Percentiles rank a stretch among this genome's conserved stretches.
Conservation (phyloP, 2,329 filamentous ascomycete genomes). For the Diaporthe citriasiana region DNA sequence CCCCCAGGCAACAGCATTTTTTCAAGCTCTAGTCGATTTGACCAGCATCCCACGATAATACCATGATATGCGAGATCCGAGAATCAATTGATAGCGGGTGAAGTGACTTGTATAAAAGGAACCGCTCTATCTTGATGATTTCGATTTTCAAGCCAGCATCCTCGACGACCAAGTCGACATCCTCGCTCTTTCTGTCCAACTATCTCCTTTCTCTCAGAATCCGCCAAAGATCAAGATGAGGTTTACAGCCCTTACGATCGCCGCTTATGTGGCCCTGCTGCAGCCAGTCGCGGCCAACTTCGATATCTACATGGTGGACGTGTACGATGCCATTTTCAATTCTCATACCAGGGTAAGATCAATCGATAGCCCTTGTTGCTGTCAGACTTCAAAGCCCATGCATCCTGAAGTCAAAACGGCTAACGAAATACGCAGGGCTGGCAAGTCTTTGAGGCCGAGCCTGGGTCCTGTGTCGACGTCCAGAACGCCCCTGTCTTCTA, state of each 20-base stretch:
- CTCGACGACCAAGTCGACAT: neutral
- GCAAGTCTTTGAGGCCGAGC: slow-evolving; percentile 18
- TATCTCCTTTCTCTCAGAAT: neutral
- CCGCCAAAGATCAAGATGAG: neutral
- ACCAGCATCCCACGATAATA: neutral
- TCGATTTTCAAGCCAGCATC: neutral
- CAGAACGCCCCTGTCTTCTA: slow-evolving; percentile 15
- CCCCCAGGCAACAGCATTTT: slow-evolving; percentile 12
- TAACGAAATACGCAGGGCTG: neutral
- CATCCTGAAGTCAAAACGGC: neutral
- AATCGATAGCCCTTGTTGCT: neutral
- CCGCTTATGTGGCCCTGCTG: slow-evolving; percentile 9
- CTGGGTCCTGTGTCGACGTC: slow-evolving; percentile 6
- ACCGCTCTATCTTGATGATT: neutral
- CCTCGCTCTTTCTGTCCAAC: neutral
- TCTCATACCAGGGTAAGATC: slow-evolving; percentile 1
- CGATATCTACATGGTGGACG: slow-evolving; percentile 20
- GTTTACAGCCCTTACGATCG: neutral
- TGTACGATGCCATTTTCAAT: slow-evolving; percentile 12
- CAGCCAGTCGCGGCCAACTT: slow-evolving; percentile 18
- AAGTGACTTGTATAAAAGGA: neutral
- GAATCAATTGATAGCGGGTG: neutral
- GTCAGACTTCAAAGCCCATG: neutral
- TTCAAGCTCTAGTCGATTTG: neutral
- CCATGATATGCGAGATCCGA: neutral